Evolutionary conservation across 768 basidiomycete species (phyloP), one percentile per base, ranked within the genome.

Genomic region (Sutorius australiensis): DNA sequence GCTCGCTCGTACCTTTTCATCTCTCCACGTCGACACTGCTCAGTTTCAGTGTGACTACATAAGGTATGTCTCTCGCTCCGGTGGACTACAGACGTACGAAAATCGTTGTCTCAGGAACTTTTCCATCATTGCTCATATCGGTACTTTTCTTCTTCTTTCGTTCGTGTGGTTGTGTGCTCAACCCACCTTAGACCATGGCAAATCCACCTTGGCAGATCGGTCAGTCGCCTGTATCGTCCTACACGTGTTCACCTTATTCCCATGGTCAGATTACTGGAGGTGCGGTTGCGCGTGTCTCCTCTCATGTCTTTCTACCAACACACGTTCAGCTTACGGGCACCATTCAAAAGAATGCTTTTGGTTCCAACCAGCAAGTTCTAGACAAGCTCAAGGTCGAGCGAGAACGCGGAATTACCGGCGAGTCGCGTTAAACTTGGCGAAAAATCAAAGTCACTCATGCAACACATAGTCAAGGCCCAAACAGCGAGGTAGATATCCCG

Each of bases 321-420:
- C 64, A 62, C 48, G 41, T 70, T 27, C 67, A 98, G 86, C 76
- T 95, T 56, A 97, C 94, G 34, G 87, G 87, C 6, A 95, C 95
- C 3, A 94, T 98, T 46, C 72, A 77, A 56, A 83, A 78, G 67
- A 82, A 80, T 60, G 67, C 76, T 46, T 74, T 74, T 51, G 83
- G 86, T 34, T 78, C 78, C 58, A 94, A 93, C 66, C 82, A 87
- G 64, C 92, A 95, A 66, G 87, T 94, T 14, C 71, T 94, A 52
- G 92, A 95, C 67, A 95, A 92, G 71, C 78, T 99, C 46, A 98
- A 98, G 70, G 97, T 99, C 3, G 97, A 98, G 67, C 79, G 93
- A 48, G 95, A 98, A 68, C 82, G 95, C 12, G 95, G 95, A 13
- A 99, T 99, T 52, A 99, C 97, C 21, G 91, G 92, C 87, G 52